Percentiles rank a stretch among this genome's conserved stretches.
Conservation (phyloP, 202 grass and related monocot species). For the Musa balbisiana region DNA sequence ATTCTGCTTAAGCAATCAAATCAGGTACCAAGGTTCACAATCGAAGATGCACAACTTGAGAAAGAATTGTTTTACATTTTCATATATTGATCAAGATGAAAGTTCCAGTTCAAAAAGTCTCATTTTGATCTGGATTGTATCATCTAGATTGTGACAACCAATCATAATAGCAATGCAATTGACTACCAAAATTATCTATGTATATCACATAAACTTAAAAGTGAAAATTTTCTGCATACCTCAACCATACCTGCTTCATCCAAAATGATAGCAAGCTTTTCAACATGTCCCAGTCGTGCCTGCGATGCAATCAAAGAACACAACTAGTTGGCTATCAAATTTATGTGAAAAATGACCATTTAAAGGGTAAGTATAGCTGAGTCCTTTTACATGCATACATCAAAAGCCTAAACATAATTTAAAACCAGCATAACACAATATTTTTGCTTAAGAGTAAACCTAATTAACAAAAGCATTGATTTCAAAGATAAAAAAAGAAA, state of each 20-base stretch:
- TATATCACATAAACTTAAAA: slow-evolving; percentile 18
- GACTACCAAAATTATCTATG: not conserved
- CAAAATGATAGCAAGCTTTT: slow-evolving; percentile 65
- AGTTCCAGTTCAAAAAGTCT: no score
- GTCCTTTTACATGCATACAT: not conserved
- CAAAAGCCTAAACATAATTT: not conserved
- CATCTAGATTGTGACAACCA: not conserved
- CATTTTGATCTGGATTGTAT: no score
- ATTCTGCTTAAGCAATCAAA: no score
- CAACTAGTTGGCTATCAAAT: not conserved
- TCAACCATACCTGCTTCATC: slow-evolving; percentile 89
- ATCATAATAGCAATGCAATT: not conserved
- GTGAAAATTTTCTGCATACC: slow-evolving; percentile 37
- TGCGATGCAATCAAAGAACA: slow-evolving; percentile 11
- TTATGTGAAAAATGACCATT: not conserved
- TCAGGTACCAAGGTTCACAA: no score
- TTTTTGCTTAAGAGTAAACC: not conserved
- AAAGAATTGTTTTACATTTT: no score
- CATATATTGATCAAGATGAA: no score
- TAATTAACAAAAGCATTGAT: not conserved
- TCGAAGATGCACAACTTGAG: slow-evolving; percentile 15
- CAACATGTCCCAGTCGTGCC: slow-evolving; percentile 89
- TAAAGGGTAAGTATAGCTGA: not conserved
- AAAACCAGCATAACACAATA: not conserved
- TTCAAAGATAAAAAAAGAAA: not conserved